Conservation (phyloP, 345 rosid genomes). For the Microthlaspi erraticum region DNA sequence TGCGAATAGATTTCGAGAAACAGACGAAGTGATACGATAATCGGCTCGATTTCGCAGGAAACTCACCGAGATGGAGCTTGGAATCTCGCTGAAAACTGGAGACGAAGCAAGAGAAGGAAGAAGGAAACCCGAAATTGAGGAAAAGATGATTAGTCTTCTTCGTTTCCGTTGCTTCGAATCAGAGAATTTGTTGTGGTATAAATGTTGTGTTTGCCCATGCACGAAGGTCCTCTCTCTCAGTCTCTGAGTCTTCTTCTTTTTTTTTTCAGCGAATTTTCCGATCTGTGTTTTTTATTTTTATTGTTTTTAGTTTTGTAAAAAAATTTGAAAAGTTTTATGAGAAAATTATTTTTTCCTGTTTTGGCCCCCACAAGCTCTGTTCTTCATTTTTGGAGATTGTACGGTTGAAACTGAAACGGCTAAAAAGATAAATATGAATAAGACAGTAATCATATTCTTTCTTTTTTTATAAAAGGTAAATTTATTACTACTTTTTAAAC, state of each 20-base stretch:
- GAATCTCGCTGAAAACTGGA: constrained; percentile 17
- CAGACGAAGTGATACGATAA: background rate
- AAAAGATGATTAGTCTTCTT: constrained; percentile 12
- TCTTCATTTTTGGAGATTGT: background rate
- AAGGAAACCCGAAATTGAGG: constrained; percentile 7
- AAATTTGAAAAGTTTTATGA: background rate
- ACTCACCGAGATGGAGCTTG: constrained; percentile 22
- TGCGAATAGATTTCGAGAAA: constrained; percentile 4
- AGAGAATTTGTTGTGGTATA: constrained; percentile 15
- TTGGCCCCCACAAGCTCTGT: constrained; percentile 14
- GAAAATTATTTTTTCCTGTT: background rate
- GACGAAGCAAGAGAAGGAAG: constrained; percentile 1
- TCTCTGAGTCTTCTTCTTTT: constrained; percentile 9
- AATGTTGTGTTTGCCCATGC: constrained; percentile 43
- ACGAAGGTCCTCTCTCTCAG: constrained; percentile 27
- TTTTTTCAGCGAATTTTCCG: constrained; percentile 22
- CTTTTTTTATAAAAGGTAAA: too few species aligned
- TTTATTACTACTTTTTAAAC: background rate
- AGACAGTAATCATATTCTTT: background rate
- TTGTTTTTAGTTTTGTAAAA: background rate
- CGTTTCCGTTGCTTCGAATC: background rate
- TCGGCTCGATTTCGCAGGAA: constrained; percentile 8
- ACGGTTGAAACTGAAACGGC: constrained; percentile 26
- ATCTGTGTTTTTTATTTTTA: constrained; percentile 25
- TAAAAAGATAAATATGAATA: constrained; percentile 20